Conservation (phyloP, 768 basidiomycete species). For the Suillus fuscotomentosus region DNA sequence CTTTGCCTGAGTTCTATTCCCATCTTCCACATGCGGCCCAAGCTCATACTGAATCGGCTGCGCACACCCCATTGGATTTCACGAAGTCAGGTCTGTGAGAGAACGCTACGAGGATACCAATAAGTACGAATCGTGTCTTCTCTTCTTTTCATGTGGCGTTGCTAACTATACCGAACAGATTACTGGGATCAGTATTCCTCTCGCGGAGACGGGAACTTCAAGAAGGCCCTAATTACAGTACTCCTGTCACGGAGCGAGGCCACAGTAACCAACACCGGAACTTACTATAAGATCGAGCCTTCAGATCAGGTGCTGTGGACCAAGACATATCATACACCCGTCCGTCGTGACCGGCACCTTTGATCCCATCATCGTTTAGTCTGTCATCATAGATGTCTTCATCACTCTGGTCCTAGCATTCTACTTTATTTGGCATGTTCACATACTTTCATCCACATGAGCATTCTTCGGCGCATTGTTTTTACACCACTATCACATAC, state of each 20-base stretch:
- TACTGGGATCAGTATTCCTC: conserved; percentile 64
- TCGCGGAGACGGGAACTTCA: conserved; percentile 46
- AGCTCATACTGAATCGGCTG: conserved; percentile 4
- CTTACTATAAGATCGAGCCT: not conserved
- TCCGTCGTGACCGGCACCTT: not conserved
- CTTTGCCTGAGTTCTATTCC: conserved; percentile 2
- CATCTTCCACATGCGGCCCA: conserved; percentile 5
- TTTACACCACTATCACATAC: conserved; percentile 1
- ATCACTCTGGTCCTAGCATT: not conserved
- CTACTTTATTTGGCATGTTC: conserved; percentile 1
- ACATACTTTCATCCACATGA: not conserved
- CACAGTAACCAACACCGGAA: not conserved
- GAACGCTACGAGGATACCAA: conserved; percentile 66
- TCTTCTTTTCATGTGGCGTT: not conserved
- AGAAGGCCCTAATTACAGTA: not conserved
- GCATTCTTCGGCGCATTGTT: not conserved
- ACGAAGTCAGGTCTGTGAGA: conserved; percentile 48
- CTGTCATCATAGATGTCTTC: not conserved
- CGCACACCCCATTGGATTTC: conserved; percentile 16
- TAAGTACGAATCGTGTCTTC: conserved; percentile 39
- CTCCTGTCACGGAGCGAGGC: not conserved
- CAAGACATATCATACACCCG: not conserved
- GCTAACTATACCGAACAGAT: conserved; percentile 35
- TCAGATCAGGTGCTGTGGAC: not conserved
- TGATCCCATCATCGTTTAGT: not conserved